These are phyloP conservation scores for Cytospora piceicola DNA, from an alignment of 2,329 filamentous ascomycete species.

Conservation along the genomic window DNA sequence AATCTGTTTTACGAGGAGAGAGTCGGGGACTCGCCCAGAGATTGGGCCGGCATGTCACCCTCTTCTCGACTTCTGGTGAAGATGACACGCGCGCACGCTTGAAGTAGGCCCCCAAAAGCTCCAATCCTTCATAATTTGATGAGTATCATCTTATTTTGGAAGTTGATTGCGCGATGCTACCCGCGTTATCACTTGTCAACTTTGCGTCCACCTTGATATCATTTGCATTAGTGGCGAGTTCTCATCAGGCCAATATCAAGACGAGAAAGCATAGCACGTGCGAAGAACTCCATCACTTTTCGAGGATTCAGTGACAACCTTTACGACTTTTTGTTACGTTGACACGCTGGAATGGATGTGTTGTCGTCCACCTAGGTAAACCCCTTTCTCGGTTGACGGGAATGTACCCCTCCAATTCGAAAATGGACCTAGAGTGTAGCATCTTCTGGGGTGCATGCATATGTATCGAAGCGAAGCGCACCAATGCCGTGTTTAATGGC, in stretches of 20 bases:
- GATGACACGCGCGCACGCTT: background rate
- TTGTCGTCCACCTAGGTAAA: conserved; percentile 11
- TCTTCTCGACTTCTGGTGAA: background rate
- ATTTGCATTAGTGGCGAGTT: background rate
- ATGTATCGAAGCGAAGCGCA: conserved; percentile 22
- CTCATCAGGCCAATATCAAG: background rate
- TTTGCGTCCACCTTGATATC: background rate
- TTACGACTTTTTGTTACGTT: background rate
- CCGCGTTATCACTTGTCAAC: background rate
- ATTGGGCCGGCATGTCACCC: background rate
- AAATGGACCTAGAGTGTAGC: conserved; percentile 19
- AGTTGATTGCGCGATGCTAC: conserved; percentile 6
- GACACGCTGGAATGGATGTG: background rate
- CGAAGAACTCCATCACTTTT: background rate
- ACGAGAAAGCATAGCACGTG: background rate
- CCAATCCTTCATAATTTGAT: background rate
- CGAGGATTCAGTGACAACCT: no score
- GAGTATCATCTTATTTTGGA: conserved; percentile 2
- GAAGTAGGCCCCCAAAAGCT: background rate
- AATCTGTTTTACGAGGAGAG: background rate
- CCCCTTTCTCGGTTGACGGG: conserved; percentile 19
- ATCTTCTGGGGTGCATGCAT: conserved; percentile 30
- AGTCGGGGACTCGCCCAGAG: background rate
- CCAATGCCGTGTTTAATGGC: conserved; percentile 23
- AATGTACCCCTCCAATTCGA: conserved; percentile 17